A percentile compares a stretch with the other conserved stretches of the same genome.
Conservation (phyloP, 1,284 basidiomycete species). For the Irpex lacteus region DNA sequence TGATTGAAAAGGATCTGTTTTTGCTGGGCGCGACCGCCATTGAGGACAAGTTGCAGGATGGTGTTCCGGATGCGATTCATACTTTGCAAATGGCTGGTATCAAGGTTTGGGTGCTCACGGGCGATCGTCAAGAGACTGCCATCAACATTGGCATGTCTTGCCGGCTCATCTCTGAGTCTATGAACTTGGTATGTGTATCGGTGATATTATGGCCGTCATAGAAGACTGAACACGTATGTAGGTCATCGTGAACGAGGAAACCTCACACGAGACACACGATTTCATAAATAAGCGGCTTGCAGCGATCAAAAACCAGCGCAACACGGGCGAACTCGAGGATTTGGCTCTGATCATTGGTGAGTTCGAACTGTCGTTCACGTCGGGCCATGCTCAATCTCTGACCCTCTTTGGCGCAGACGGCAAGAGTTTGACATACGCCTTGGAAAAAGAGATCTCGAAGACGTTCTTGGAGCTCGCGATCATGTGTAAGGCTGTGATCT, state of each 20-base stretch:
- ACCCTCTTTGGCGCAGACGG: constrained; percentile 60
- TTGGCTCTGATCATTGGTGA: constrained; percentile 92
- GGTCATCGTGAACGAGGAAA: constrained; percentile 95
- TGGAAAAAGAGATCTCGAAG: constrained; percentile 90
- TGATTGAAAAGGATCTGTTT: constrained; percentile 93
- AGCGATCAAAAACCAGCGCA: constrained; percentile 92
- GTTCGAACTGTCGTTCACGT: constrained; percentile 17
- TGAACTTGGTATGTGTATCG: constrained; percentile 81
- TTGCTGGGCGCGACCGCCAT: constrained; percentile 96
- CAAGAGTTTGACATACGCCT: constrained; percentile 88
- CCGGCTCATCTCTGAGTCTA: constrained; percentile 94
- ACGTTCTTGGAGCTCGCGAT: constrained; percentile 94
- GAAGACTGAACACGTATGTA: constrained; percentile 27
- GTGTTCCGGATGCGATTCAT: constrained; percentile 97
- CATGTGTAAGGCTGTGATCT: constrained; percentile 98
- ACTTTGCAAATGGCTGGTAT: constrained; percentile 98
- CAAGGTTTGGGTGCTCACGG: constrained; percentile 98
- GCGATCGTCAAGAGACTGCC: constrained; percentile 97
- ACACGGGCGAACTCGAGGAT: constrained; percentile 90
- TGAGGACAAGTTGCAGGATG: constrained; percentile 98
- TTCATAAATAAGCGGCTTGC: constrained; percentile 86
- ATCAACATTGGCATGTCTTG: constrained; percentile 99
- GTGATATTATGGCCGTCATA: neutral
- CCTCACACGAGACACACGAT: constrained; percentile 77
- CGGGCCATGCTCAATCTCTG: neutral